Conservation (phyloP, 805 yeast species). For the Candida ulmi region DNA sequence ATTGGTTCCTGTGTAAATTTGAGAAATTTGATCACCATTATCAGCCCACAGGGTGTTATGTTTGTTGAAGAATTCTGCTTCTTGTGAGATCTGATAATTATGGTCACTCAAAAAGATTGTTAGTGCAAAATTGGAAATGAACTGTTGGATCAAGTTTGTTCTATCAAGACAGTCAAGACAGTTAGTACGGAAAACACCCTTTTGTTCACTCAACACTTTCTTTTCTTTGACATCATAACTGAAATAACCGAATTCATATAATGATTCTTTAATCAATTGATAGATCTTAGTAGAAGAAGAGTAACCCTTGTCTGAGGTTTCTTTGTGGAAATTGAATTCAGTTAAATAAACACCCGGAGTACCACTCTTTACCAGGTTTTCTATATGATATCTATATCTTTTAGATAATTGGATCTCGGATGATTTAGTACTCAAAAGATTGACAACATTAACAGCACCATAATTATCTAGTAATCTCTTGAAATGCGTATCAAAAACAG, state of each 20-base stretch:
- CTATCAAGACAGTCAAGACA: slow-evolving; percentile 94
- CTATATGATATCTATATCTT: slow-evolving; percentile 58
- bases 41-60: slow-evolving; percentile 96
- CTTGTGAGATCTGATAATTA: slow-evolving; percentile 29
- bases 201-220: slow-evolving; percentile 65
- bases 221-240: slow-evolving; percentile 55
- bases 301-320: slow-evolving; percentile 87
- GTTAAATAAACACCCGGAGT: slow-evolving; percentile 51
- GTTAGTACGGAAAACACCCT: slow-evolving; percentile 88
- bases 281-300: slow-evolving; percentile 72
- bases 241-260: slow-evolving; percentile 79
- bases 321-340: slow-evolving; percentile 90
- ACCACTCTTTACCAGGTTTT: slow-evolving; percentile 25
- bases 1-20: slow-evolving; percentile 95
- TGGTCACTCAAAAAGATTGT: slow-evolving; percentile 45
- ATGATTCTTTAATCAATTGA: slow-evolving; percentile 56
- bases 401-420: slow-evolving; percentile 70
- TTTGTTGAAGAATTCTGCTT: slow-evolving; percentile 55
- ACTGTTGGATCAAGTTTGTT: slow-evolving; percentile 85
- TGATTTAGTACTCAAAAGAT: slow-evolving; percentile 73
- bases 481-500: slow-evolving; percentile 82
- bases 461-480: slow-evolving; percentile 62
- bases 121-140: slow-evolving; percentile 68
- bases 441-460: slow-evolving; percentile 87
- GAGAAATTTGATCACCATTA: slow-evolving; percentile 94